These are phyloP conservation scores for Hemileia vastatrix DNA, from an alignment of 1,284 basidiomycete species.

Conservation along the genomic window DNA sequence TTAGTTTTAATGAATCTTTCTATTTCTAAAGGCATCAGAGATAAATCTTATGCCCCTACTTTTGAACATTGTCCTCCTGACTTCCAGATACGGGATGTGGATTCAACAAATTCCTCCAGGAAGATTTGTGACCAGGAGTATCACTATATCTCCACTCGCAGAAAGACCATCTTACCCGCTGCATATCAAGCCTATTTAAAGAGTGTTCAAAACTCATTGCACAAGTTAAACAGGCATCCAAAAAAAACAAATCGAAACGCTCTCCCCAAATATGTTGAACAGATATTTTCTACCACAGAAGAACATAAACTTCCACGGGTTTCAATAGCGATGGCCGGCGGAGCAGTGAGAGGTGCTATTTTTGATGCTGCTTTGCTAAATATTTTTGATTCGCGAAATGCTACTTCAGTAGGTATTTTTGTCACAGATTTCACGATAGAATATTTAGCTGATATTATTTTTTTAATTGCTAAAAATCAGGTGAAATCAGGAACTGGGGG, in stretches of 20 bases:
- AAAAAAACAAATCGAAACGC: neutral
- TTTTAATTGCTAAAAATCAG: no score
- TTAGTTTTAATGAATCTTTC: no score
- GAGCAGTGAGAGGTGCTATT: conserved; percentile 35
- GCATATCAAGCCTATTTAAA: conserved; percentile 9
- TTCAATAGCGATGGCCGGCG: conserved; percentile 16
- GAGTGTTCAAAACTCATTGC: conserved; percentile 3
- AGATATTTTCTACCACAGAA: conserved; percentile 9
- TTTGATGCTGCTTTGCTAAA: conserved; percentile 15
- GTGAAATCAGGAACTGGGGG: conserved; percentile 13
- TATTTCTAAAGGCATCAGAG: no score
- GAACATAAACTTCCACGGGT: conserved; percentile 4
- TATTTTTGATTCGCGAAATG: conserved; percentile 16
- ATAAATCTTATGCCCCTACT: no score
- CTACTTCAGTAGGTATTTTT: conserved; percentile 27
- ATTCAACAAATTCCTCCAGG: no score
- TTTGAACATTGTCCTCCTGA: no score
- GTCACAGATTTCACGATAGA: no score
- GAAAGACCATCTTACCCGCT: conserved; percentile 2
- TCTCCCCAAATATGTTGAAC: conserved; percentile 10
- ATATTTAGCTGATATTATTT: no score
- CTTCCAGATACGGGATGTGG: no score
- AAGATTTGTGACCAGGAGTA: no score
- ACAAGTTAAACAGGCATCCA: no score
- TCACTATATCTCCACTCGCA: conserved; percentile 1